These are phyloP conservation scores for Leccinum disarticulatum DNA, from an alignment of 768 basidiomycete genomes.

Conservation along the genomic window DNA sequence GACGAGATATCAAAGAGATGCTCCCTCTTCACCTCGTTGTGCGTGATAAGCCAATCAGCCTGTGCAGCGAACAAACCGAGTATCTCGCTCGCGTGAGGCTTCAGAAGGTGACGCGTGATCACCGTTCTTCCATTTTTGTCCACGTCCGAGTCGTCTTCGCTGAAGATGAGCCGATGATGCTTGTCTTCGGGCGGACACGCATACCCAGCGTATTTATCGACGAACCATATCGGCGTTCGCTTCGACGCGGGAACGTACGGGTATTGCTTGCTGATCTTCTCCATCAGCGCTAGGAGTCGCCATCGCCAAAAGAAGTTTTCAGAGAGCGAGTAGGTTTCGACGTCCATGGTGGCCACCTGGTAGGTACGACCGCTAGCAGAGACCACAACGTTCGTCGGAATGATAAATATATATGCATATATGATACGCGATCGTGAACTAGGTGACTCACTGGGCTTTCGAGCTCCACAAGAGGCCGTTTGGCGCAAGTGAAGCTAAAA, in stretches of 20 bases:
- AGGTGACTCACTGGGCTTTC: slow-evolving; percentile 28
- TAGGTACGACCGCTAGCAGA: slow-evolving; percentile 42
- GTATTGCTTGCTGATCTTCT: slow-evolving; percentile 42
- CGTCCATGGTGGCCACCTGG: slow-evolving; percentile 46
- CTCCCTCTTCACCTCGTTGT: slow-evolving; percentile 36
- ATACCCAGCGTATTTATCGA: slow-evolving; percentile 38
- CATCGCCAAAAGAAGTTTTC: slow-evolving; percentile 53
- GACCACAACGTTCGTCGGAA: not conserved
- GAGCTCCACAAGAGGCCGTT: slow-evolving; percentile 34
- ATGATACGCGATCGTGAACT: not conserved
- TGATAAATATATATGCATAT: not conserved
- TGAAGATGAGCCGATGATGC: slow-evolving; percentile 37
- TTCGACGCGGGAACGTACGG: slow-evolving; percentile 32
- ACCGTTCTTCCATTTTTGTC: slow-evolving; percentile 29
- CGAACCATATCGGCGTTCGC: slow-evolving; percentile 52
- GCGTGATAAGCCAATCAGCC: slow-evolving; percentile 56
- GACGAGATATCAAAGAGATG: slow-evolving; percentile 41
- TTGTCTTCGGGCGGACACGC: slow-evolving; percentile 29
- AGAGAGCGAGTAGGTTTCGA: slow-evolving; percentile 41
- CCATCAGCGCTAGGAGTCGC: slow-evolving; percentile 47
- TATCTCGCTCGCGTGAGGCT: slow-evolving; percentile 52
- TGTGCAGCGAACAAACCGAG: slow-evolving; percentile 52
- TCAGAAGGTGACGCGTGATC: slow-evolving; percentile 44
- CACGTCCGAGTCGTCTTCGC: slow-evolving; percentile 31
- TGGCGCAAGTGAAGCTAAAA: slow-evolving; percentile 28